phyloP scores from a whole-genome alignment of 805 yeast species.

The Metschnikowia vanudenii region DNA sequence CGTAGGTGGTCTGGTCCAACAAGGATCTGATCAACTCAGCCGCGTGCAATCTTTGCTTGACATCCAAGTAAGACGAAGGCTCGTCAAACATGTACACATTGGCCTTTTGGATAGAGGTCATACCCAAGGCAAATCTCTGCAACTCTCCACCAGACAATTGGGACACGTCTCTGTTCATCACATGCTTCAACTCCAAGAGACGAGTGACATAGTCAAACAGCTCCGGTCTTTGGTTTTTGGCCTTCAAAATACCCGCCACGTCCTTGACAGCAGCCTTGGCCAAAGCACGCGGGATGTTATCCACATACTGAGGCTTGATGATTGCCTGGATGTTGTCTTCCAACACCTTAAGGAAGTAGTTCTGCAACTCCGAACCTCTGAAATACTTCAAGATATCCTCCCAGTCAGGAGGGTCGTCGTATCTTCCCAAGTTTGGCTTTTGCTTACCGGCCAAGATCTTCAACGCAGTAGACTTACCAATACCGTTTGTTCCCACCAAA shows the following conservation, averaged over 20 bases:
- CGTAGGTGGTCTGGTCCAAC: constrained; percentile 72
- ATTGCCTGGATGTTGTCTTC: constrained; percentile 96
- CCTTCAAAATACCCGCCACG: constrained; percentile 80
- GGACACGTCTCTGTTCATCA: constrained; percentile 82
- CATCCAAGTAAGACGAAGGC: constrained; percentile 97
- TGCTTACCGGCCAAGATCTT: constrained; percentile 96
- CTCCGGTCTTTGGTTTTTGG: constrained; percentile 71
- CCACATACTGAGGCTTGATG: constrained; percentile 98
- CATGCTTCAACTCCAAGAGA: constrained; percentile 70
- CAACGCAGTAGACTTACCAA: constrained; percentile 96
- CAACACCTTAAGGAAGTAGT: constrained; percentile 87
- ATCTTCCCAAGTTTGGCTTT: constrained; percentile 93
- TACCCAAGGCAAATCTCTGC: constrained; percentile 96
- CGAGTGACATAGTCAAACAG: constrained; percentile 63
- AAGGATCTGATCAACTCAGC: constrained; percentile 91
- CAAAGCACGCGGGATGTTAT: constrained; percentile 94
- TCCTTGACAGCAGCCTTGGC: constrained; percentile 79
- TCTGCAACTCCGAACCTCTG: constrained; percentile 97
- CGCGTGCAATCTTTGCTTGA: constrained; percentile 97
- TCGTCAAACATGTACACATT: constrained; percentile 99
- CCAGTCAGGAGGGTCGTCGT: constrained; percentile 98
- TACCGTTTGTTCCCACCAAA: constrained; percentile 98
- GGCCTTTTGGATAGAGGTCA: constrained; percentile 94
- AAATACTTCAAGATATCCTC: constrained; percentile 84
- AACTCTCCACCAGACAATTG: constrained; percentile 97